Conservation (phyloP, 2,329 filamentous ascomycete species). For the Daldinia eschscholtzii region DNA sequence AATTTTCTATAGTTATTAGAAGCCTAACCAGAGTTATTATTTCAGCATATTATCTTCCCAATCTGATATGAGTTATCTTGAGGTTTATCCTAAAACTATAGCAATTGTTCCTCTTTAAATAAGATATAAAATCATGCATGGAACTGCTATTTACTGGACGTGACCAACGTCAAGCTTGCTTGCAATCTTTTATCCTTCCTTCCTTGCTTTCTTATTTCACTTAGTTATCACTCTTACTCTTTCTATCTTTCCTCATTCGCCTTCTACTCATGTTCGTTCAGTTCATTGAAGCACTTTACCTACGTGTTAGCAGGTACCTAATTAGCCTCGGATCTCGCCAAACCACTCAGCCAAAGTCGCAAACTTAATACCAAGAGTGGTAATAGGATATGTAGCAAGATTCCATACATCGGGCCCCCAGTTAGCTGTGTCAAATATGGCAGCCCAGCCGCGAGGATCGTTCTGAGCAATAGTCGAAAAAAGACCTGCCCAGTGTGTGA, state of each 20-base stretch:
- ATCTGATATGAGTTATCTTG: background rate
- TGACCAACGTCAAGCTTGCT: background rate
- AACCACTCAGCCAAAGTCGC: constrained; percentile 42
- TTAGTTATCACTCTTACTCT: background rate
- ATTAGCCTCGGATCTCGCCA: constrained; percentile 42
- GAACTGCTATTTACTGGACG: background rate
- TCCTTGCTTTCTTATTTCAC: background rate
- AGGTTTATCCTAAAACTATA: background rate
- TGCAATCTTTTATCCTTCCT: background rate
- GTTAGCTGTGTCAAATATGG: constrained; percentile 30
- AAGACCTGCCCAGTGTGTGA: constrained; percentile 46
- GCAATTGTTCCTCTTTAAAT: background rate
- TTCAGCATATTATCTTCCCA: background rate
- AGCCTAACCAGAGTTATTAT: background rate
- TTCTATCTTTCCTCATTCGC: background rate
- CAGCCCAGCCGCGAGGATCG: constrained; percentile 43
- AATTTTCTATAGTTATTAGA: background rate
- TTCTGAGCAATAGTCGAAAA: constrained; percentile 41
- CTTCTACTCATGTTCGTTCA: background rate
- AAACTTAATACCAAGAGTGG: constrained; percentile 41
- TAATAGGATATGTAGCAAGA: constrained; percentile 36
- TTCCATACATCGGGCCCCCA: constrained; percentile 37
- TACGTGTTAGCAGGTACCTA: background rate
- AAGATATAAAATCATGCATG: background rate
- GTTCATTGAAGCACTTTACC: background rate